These are phyloP conservation scores for Nidularia pulvinata DNA, from an alignment of 768 basidiomycete species.

Conservation along the genomic window DNA sequence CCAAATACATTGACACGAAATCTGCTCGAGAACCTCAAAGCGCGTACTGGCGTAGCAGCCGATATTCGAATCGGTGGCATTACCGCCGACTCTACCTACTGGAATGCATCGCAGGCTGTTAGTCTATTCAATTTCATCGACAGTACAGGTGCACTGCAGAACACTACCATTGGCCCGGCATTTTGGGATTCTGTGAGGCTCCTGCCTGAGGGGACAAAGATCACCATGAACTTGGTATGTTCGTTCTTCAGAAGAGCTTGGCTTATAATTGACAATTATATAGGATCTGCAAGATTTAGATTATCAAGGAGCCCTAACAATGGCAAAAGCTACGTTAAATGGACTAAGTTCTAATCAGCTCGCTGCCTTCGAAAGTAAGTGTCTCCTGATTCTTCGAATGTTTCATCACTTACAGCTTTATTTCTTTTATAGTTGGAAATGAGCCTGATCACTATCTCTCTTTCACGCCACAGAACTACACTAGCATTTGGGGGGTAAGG, in stretches of 20 bases:
- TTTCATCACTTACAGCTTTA: not conserved
- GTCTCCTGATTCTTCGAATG: not conserved
- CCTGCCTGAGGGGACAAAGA: conserved; percentile 42
- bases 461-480: conserved; percentile 43
- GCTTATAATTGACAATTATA: not conserved
- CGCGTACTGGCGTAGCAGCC: conserved; percentile 40
- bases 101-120: conserved; percentile 36
- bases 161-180: conserved; percentile 49
- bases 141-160: conserved; percentile 36
- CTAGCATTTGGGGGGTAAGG: conserved; percentile 41
- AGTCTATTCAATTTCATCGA: conserved; percentile 44
- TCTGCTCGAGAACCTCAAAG: conserved; percentile 42
- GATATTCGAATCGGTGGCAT: conserved; percentile 54
- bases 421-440: conserved; percentile 38
- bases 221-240: conserved; percentile 43
- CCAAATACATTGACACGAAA: conserved; percentile 42
- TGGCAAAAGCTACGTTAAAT: conserved; percentile 39
- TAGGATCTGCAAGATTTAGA: conserved; percentile 45
- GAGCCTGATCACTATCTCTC: conserved; percentile 51
- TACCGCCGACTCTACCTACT: conserved; percentile 52
- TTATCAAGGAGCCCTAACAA: conserved; percentile 35
- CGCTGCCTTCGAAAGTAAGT: conserved; percentile 42
- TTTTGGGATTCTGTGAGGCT: conserved; percentile 49
- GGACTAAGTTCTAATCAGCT: conserved; percentile 35
- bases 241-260: not conserved